These are phyloP conservation scores for Pseudoneurospora amorphoporcata DNA, from an alignment of 495 filamentous ascomycete genomes.

Conservation along the genomic window DNA sequence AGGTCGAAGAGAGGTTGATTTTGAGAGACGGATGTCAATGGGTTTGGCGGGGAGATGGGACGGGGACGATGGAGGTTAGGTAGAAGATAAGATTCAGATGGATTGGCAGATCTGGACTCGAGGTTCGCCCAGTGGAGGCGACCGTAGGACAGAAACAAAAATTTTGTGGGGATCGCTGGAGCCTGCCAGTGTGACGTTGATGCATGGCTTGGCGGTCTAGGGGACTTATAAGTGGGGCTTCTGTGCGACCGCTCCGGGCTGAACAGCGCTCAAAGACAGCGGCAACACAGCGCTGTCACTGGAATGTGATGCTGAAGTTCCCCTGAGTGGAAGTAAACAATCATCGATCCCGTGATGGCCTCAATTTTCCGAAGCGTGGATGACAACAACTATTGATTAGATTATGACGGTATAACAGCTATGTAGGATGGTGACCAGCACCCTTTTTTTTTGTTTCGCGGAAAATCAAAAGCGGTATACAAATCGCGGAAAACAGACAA, in stretches of 20 bases:
- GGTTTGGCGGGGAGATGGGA: background rate
- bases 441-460: background rate
- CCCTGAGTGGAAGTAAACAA: background rate
- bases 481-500: background rate
- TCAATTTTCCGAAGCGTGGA: too few species aligned
- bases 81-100: background rate
- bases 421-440: background rate
- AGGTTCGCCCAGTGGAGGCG: background rate
- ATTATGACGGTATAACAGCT: background rate
- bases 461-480: background rate
- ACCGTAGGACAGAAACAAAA: background rate
- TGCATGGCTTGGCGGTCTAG: background rate
- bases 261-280: background rate
- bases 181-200: background rate
- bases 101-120: background rate
- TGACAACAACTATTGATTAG: background rate
- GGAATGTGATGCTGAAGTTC: background rate
- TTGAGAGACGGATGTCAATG: background rate
- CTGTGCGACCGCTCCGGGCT: too few species aligned
- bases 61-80: background rate
- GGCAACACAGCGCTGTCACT: background rate
- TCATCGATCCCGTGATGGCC: too few species aligned
- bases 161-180: background rate
- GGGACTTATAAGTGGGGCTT: background rate
- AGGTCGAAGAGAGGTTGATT: background rate